Evolutionary conservation across 2,329 filamentous ascomycete species (phyloP).

Genomic region (Leptographium lundbergii): DNA sequence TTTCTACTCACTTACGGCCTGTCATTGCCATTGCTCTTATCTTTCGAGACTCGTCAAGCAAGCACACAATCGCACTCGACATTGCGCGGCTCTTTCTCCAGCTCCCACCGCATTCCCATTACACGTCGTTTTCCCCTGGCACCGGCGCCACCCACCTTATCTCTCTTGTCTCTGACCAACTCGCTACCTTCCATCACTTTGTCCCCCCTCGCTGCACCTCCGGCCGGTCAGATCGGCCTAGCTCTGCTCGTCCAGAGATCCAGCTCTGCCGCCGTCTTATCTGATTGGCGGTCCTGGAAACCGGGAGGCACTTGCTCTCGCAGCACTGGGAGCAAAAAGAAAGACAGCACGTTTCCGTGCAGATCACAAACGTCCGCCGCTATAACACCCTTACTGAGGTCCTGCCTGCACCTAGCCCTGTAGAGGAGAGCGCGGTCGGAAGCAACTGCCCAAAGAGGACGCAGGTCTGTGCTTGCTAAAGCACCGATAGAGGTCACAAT

Average conservation of each 20-base stretch:
- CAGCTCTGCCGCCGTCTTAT: background rate
- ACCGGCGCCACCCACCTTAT: background rate
- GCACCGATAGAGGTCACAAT: background rate
- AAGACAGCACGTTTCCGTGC: background rate
- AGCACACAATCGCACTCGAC: constrained; percentile 8
- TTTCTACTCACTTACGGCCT: constrained; percentile 28
- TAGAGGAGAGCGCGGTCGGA: background rate
- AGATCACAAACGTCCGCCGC: background rate
- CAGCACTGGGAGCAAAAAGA: background rate
- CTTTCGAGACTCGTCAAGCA: constrained; percentile 14
- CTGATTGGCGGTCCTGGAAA: constrained; percentile 1
- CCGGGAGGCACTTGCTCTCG: background rate
- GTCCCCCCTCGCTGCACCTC: background rate
- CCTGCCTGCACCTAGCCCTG: background rate
- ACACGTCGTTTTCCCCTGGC: constrained; percentile 6
- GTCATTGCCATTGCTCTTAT: constrained; percentile 25
- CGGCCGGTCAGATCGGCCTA: background rate
- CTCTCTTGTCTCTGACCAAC: background rate
- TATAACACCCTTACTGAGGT: background rate
- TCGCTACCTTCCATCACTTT: background rate
- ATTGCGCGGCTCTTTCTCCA: constrained; percentile 17
- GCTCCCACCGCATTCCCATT: constrained; percentile 7
- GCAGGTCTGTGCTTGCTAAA: background rate
- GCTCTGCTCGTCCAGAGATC: background rate
- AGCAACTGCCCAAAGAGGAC: background rate